Base-by-base conservation (phyloP, 1,139 yeast genomes). In the Blastobotrys persicus region DNA sequence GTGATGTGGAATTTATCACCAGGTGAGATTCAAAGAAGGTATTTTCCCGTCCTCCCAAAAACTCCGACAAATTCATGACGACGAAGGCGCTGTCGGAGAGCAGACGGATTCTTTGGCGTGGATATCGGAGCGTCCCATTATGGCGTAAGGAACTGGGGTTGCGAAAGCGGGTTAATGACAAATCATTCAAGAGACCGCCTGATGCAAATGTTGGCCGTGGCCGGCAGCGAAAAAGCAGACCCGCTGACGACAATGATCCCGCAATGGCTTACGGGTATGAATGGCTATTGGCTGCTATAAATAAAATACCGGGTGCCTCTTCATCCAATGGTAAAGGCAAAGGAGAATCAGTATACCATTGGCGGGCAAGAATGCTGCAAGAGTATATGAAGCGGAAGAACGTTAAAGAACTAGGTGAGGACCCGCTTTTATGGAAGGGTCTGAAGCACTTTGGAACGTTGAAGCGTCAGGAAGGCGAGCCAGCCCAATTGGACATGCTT, bases 401-500 rank as follows among this genome's bases (percentile, higher is more conserved):
- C 16, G 37, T 42, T 11, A 44, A 50, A 23, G 40, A 43, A 31
- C 43, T 20, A 7, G 28, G 28, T 6, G 28, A 9, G 28, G 54
- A 53, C 28, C 26, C 33, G 31, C 19, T 37, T 13, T 47, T 57
- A 13, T 57, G 60, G 60, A 40, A 38, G 34, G 46, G 50, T 1
- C 45, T 53, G 31, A 17, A 17, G 9, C 35, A 44, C n/a, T 46
- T 51, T 18, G 28, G 28, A 6, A 46, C 47, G 33, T 42, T 50
- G 14, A 42, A 32, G 16, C 46, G 33, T 4, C 12, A 9, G 11
- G n/a, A 17, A 12, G 28, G 19, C 2, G 35, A 44, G n/a, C 23
- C 44, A 4, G 45, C 48, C 0, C 61, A 64, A n/a, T 49, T 57
- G 18, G 60, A 56, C 2, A 52, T 65, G n/a, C 54, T 64, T 23